phyloP scores from a whole-genome alignment of 495 filamentous ascomycete genomes.

The Penicillium soppii region DNA sequence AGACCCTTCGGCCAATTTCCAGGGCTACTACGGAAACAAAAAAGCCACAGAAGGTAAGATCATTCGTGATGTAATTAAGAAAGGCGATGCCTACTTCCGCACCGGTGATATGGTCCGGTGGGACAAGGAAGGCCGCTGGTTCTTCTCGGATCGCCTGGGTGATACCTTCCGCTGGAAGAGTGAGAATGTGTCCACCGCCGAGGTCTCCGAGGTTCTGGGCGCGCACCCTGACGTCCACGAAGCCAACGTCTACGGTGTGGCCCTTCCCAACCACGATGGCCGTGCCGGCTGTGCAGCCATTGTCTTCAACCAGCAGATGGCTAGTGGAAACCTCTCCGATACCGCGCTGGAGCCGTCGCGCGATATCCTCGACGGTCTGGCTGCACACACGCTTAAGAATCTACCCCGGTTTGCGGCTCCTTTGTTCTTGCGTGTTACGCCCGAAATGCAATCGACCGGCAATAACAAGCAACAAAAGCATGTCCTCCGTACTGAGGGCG shows the following conservation, averaged over 20 bases:
- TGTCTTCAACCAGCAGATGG: conserved; percentile 48
- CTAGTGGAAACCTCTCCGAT: conserved; percentile 24
- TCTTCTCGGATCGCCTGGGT: conserved; percentile 86
- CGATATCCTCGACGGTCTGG: conserved; percentile 55
- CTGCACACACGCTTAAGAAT: conserved; percentile 52
- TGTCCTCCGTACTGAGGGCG: conserved; percentile 66
- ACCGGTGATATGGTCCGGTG: conserved; percentile 78
- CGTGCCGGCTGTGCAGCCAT: conserved; percentile 81
- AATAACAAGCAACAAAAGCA: conserved; percentile 88
- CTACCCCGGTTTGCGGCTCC: conserved; percentile 78
- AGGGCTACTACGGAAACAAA: conserved; percentile 82
- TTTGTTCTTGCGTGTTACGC: conserved; percentile 69
- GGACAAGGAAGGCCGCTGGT: conserved; percentile 72
- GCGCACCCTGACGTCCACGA: conserved; percentile 66
- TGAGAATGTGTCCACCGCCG: conserved; percentile 88
- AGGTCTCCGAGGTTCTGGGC: conserved; percentile 69
- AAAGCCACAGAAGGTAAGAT: conserved; percentile 77
- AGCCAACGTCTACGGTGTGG: conserved; percentile 86
- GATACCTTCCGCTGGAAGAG: conserved; percentile 96
- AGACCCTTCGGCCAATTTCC: conserved; percentile 66
- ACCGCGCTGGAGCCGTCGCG: conserved; percentile 31
- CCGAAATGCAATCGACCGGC: conserved; percentile 65
- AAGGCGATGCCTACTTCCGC: conserved; percentile 85
- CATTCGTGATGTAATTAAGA: conserved; percentile 70
- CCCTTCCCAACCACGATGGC: conserved; percentile 80